Base-by-base conservation (phyloP, 177 flowering plant species). In the Vitis hybrid region DNA sequence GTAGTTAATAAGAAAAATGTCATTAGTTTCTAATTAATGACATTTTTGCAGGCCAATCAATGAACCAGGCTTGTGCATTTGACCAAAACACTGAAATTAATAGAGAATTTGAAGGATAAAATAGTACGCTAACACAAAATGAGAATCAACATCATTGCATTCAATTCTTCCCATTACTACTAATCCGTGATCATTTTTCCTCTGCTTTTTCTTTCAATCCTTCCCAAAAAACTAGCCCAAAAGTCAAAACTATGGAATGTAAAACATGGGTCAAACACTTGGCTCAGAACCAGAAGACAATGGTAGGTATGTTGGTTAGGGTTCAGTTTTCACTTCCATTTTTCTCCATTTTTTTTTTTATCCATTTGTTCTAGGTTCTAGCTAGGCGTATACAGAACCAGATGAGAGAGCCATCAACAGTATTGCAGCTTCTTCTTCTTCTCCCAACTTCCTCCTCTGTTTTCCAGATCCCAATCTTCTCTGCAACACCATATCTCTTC, bases 351-450 rank as follows among this genome's bases (percentile, higher is more conserved):
- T 64, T 50, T 21, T 10, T 10, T 52, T 52, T 15, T 64, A 0
- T 26, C 30, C 30, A 0, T 7, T 64, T 12, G n/a, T 17, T 23
- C 17, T 51, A 5, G 19, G 52, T 26, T 26, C 30, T 26, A 51
- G 11, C 45, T 65, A 76, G 26, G 84, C 81, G 56, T 40, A 78
- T 14, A 79, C 77, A 59, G 75, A 81, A 62, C 85, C 82, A 65
- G 71, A 82, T 19, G 90, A 87, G 0, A 87, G 68, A n/a, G 87
- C 83, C 90, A 87, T 83, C 65, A 87, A 68, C 13, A 85, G 75
- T 5, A 85, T 49, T n/a, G 90, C 87, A 4, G 90, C 90, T 76
- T 74, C 72, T 57, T 87, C 88, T 68, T 83, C 90, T 40, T 87
- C 90, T 34, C 83, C 76, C 66, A 81, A 21, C 60, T 66, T 66